Conservation (phyloP, 257 asterid species). For the Solanum medicagineum region DNA sequence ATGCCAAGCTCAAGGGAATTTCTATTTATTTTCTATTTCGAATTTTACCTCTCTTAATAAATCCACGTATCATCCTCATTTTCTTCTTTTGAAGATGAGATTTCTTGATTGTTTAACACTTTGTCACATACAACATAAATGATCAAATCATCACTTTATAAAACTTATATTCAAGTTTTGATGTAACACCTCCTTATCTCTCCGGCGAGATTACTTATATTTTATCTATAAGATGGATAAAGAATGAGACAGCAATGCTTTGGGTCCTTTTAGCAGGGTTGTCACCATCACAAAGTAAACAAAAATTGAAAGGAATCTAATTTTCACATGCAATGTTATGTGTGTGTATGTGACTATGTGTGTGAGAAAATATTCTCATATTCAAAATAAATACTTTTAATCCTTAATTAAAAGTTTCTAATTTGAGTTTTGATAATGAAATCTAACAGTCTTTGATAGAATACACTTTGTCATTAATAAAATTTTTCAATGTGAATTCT, state of each 20-base stretch:
- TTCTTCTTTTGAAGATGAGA: no score
- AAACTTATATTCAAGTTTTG: no score
- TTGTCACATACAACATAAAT: no score
- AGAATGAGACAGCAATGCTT: background rate
- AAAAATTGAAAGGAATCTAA: constrained; percentile 9
- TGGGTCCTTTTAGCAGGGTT: background rate
- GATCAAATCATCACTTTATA: background rate
- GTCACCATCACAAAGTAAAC: constrained; percentile 8
- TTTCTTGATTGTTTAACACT: background rate
- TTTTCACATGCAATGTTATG: constrained; percentile 13
- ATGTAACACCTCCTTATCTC: background rate
- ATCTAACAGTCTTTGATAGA: background rate
- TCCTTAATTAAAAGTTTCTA: background rate
- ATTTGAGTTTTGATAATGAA: background rate
- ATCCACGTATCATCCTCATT: no score
- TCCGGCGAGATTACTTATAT: background rate
- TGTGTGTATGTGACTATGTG: background rate
- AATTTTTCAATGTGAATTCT: background rate
- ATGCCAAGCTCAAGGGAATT: no score
- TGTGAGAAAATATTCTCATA: background rate
- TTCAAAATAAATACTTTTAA: background rate
- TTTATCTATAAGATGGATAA: background rate
- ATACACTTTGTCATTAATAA: background rate
- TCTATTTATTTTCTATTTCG: no score
- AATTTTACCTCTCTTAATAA: background rate